phyloP scores from a whole-genome alignment of 1,139 yeast species.

The Protomyces pachydermus region DNA sequence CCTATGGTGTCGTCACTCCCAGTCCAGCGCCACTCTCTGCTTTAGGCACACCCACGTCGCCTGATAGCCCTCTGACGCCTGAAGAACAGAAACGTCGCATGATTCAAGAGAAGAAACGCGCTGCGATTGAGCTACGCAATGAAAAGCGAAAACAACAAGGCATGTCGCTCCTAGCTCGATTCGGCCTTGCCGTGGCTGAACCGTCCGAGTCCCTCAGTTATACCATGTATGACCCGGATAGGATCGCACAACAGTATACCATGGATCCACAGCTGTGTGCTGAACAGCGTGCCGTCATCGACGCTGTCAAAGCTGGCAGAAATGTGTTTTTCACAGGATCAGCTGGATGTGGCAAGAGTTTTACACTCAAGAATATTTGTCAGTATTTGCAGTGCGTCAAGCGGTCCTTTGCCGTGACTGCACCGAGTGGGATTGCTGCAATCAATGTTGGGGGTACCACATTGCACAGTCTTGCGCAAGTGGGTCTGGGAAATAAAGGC shows the following conservation, averaged over 20 bases:
- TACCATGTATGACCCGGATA: background rate
- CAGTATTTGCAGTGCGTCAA: constrained; percentile 43
- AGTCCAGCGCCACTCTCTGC: too few relatives aligned
- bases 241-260: background rate
- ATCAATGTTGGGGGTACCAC: constrained; percentile 87
- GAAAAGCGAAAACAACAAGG: background rate
- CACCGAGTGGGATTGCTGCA: constrained; percentile 90
- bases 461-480: constrained; percentile 77
- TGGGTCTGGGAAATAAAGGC: constrained; percentile 63
- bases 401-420: constrained; percentile 66
- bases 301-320: constrained; percentile 48
- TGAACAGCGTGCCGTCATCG: constrained; percentile 67
- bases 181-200: background rate
- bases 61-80: background rate
- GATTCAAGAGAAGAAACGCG: background rate
- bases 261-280: background rate
- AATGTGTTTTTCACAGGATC: constrained; percentile 82
- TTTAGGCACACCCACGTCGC: background rate
- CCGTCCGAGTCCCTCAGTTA: background rate
- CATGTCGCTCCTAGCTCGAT: background rate
- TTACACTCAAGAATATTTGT: constrained; percentile 65
- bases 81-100: background rate
- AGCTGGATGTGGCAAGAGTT: constrained; percentile 88
- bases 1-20: too few relatives aligned
- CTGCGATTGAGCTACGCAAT: background rate